phyloP scores from a whole-genome alignment of 2,329 filamentous ascomycete species.

The Aspergillus glaucus region DNA sequence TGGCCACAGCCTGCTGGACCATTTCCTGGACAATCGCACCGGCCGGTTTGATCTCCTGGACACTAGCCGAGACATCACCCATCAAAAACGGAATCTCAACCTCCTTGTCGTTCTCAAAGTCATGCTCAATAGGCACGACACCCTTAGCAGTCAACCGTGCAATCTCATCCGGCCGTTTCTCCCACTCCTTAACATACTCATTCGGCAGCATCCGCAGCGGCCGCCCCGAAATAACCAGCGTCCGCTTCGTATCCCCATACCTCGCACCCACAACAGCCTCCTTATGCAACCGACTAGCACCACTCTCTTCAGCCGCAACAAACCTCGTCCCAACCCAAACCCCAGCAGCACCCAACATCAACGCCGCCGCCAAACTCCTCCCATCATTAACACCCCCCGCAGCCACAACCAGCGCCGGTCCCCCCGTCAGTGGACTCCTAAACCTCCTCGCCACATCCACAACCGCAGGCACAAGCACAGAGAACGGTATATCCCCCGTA shows the following conservation, averaged over 20 bases:
- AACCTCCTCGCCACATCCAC: slow-evolving; percentile 75
- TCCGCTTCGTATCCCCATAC: slow-evolving; percentile 74
- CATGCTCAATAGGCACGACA: slow-evolving; percentile 72
- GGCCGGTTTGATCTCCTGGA: slow-evolving; percentile 72
- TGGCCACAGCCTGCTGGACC: slow-evolving; percentile 67
- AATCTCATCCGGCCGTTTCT: slow-evolving; percentile 67
- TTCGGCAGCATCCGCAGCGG: slow-evolving; percentile 77
- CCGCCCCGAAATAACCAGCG: slow-evolving; percentile 73
- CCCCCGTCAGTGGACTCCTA: slow-evolving; percentile 62
- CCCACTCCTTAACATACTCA: slow-evolving; percentile 77
- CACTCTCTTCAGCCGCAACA: slow-evolving; percentile 75
- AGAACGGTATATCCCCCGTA: slow-evolving; percentile 79
- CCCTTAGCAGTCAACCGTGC: slow-evolving; percentile 68
- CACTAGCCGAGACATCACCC: slow-evolving; percentile 83
- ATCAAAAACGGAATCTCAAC: slow-evolving; percentile 84
- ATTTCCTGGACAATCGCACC: slow-evolving; percentile 83
- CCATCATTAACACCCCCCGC: slow-evolving; percentile 85
- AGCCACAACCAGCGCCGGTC: slow-evolving; percentile 72
- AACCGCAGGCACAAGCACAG: slow-evolving; percentile 79
- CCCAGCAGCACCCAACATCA: slow-evolving; percentile 82
- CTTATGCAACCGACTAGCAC: slow-evolving; percentile 76
- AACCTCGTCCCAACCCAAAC: slow-evolving; percentile 96
- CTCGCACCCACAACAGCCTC: slow-evolving; percentile 71
- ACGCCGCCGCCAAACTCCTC: slow-evolving; percentile 66
- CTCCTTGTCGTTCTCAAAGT: slow-evolving; percentile 75